phyloP scores from a whole-genome alignment of 2,329 filamentous ascomycete species.

The Penicillium polonicum region DNA sequence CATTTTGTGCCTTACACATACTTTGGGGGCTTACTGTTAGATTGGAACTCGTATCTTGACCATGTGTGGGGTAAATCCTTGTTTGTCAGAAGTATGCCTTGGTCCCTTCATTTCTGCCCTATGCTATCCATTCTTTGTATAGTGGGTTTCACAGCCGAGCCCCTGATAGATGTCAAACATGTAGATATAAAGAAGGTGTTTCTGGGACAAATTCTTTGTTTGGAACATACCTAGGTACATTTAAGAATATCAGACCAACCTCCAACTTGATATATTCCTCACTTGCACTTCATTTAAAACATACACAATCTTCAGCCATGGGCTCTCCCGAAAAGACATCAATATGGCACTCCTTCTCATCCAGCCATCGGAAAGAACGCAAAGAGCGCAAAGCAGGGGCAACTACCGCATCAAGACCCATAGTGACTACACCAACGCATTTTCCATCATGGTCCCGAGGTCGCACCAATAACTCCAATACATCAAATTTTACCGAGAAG shows the following conservation, averaged over 20 bases:
- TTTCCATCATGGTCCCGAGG: background rate
- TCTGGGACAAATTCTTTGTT: background rate
- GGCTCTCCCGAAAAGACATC: slow-evolving; percentile 5
- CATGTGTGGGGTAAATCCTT: background rate
- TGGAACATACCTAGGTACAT: background rate
- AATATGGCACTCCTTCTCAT: slow-evolving; percentile 12
- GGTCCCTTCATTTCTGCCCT: background rate
- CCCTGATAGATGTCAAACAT: background rate
- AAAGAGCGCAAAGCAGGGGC: background rate
- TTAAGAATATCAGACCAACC: background rate
- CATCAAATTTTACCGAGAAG: background rate
- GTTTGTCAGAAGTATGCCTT: slow-evolving; percentile 4
- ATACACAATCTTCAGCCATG: slow-evolving; percentile 12
- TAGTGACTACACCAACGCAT: background rate
- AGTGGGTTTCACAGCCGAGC: background rate
- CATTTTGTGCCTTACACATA: background rate
- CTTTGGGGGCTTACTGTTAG: background rate
- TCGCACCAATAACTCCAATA: background rate
- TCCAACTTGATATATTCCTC: background rate
- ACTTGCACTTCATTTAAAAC: background rate
- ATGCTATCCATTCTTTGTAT: background rate
- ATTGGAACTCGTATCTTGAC: background rate
- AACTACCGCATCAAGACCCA: background rate
- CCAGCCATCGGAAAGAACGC: slow-evolving; percentile 3
- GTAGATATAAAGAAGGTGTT: slow-evolving; percentile 1